Conservation (phyloP, 2,329 filamentous ascomycete species). For the Rhynchosporium secalis region DNA sequence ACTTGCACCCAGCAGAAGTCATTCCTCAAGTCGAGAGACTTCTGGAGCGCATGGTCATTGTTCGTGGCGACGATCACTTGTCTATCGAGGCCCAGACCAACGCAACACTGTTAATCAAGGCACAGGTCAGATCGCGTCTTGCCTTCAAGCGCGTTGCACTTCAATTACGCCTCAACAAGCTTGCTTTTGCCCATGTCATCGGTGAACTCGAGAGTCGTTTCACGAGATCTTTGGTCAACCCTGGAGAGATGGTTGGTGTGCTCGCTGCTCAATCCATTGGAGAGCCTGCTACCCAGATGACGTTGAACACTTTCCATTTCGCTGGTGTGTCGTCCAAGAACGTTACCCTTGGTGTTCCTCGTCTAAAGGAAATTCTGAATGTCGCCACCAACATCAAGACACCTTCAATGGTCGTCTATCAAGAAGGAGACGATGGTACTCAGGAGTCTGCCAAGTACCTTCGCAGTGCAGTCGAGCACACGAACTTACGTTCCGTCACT, state of each 20-base stretch:
- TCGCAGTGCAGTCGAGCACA: conserved; percentile 90
- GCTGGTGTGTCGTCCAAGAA: conserved; percentile 99
- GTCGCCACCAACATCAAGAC: conserved; percentile 98
- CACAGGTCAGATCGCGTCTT: conserved; percentile 81
- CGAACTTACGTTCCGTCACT: conserved; percentile 87
- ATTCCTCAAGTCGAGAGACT: conserved; percentile 76
- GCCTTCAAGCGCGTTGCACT: conserved; percentile 92
- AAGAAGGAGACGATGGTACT: conserved; percentile 62
- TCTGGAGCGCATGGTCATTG: conserved; percentile 76
- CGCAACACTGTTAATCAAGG: conserved; percentile 90
- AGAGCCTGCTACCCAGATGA: conserved; percentile 99
- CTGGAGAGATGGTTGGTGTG: conserved; percentile 98
- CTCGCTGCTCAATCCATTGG: conserved; percentile 97
- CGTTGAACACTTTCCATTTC: conserved; percentile 99
- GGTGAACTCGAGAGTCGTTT: conserved; percentile 90
- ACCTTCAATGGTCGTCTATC: conserved; percentile 91
- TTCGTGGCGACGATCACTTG: conserved; percentile 80
- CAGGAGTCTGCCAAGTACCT: conserved; percentile 83
- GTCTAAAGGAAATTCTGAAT: conserved; percentile 99
- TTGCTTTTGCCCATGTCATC: conserved; percentile 89
- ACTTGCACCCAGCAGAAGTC: conserved; percentile 84
- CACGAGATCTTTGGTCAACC: conserved; percentile 79
- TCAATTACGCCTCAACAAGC: conserved; percentile 80
- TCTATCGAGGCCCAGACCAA: conserved; percentile 85
- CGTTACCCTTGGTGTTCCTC: conserved; percentile 96